Percentiles rank a stretch among this genome's conserved stretches.
Conservation (phyloP, 371 early-diverging fungal genomes). For the Coemansia sp. region DNA sequence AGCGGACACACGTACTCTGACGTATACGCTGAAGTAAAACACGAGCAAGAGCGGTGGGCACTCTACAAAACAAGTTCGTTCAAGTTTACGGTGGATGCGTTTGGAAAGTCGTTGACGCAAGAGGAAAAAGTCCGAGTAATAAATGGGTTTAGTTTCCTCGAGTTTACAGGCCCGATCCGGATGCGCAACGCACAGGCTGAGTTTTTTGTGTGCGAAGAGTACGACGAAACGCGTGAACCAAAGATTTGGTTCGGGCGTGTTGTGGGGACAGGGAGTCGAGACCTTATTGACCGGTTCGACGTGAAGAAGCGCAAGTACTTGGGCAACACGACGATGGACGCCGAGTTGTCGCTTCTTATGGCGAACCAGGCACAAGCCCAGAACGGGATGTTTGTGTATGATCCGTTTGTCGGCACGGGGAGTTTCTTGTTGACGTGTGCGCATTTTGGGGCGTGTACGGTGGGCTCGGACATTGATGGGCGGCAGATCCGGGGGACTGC, state of each 20-base stretch:
- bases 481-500: constrained; percentile 94
- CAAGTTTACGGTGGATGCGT: constrained; percentile 78
- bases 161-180: constrained; percentile 74
- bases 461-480: constrained; percentile 97
- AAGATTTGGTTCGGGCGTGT: constrained; percentile 72
- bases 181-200: constrained; percentile 79
- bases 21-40: constrained; percentile 62
- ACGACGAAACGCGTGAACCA: constrained; percentile 49
- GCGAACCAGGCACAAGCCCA: constrained; percentile 86
- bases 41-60: constrained; percentile 60
- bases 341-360: constrained; percentile 93
- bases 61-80: constrained; percentile 66
- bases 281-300: constrained; percentile 73
- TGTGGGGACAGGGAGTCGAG: constrained; percentile 58
- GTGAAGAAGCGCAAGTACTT: constrained; percentile 91
- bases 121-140: constrained; percentile 76
- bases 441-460: constrained; percentile 87
- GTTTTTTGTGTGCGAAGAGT: constrained; percentile 80
- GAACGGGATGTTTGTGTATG: constrained; percentile 81
- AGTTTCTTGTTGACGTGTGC: constrained; percentile 87
- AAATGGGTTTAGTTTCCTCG: constrained; percentile 74
- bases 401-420: constrained; percentile 98
- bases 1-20: constrained; percentile 62
- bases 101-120: constrained; percentile 67
- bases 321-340: constrained; percentile 97